phyloP scores from a whole-genome alignment of 1,139 yeast species.

The Magnusiomyces tetraspermus region DNA sequence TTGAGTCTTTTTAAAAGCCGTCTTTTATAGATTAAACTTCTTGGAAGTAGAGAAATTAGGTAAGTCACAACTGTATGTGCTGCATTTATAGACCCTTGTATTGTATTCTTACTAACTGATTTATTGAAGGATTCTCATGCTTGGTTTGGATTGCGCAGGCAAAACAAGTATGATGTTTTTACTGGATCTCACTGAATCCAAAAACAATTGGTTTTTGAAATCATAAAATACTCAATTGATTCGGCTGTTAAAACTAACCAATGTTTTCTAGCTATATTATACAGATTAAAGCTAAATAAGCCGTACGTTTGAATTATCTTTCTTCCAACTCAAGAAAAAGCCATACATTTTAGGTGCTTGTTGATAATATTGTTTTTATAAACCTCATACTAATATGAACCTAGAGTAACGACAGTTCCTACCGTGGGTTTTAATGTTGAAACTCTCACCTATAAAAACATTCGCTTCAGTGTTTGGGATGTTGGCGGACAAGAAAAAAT shows the following conservation, averaged over 20 bases:
- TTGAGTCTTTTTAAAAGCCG: not conserved
- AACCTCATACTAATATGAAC: too few relatives aligned
- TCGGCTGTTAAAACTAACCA: not conserved
- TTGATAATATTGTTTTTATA: too few relatives aligned
- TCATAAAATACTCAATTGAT: not conserved
- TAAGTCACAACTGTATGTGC: constrained; percentile 9
- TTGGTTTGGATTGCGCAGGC: constrained; percentile 89
- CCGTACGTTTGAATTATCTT: constrained; percentile 28
- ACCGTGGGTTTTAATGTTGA: constrained; percentile 94
- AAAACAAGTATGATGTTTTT: constrained; percentile 52
- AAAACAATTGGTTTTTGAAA: not conserved
- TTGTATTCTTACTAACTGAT: not conserved
- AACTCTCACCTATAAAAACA: constrained; percentile 78
- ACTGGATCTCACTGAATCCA: not conserved
- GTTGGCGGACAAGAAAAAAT: constrained; percentile 93
- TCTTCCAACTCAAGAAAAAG: not conserved
- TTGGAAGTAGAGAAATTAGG: constrained; percentile 38
- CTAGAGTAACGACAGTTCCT: constrained; percentile 72
- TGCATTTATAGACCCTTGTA: constrained; percentile 27
- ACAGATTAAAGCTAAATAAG: constrained; percentile 64
- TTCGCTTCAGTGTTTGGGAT: constrained; percentile 92
- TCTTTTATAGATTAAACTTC: constrained; percentile 35
- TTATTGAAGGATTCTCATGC: constrained; percentile 57
- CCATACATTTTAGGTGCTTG: not conserved
- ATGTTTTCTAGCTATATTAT: constrained; percentile 40